These are phyloP conservation scores for Rhipidocladum racemiflorum DNA, from an alignment of 176 grass and related monocot species.

Conservation along the genomic window DNA sequence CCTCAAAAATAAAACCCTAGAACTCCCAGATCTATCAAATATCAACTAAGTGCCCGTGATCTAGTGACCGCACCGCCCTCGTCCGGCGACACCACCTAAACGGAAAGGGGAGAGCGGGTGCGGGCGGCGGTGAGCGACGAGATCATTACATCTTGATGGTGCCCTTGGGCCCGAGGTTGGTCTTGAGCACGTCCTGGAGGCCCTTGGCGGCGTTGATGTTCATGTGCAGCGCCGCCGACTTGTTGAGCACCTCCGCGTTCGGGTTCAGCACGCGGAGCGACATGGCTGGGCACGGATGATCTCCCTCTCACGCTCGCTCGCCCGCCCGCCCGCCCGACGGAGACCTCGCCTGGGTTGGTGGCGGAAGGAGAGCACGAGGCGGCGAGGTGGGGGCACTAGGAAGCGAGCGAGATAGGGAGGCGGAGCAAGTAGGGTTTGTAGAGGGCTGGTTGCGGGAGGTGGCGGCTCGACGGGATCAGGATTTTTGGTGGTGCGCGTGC, in stretches of 20 bases:
- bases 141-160: constrained; percentile 85
- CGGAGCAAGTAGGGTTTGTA: not conserved
- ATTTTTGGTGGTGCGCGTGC: too few relatives aligned
- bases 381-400: not conserved
- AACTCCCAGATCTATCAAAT: not conserved
- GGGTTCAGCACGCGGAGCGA: constrained; percentile 87
- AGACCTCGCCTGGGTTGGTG: not conserved
- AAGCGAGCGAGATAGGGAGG: not conserved
- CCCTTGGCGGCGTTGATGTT: constrained; percentile 96
- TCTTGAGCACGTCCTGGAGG: constrained; percentile 91
- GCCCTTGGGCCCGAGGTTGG: constrained; percentile 93
- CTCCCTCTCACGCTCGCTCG: not conserved
- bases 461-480: too few relatives aligned
- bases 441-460: not conserved
- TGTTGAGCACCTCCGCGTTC: constrained; percentile 96
- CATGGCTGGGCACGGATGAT: constrained; percentile 38
- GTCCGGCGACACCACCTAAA: not conserved
- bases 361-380: not conserved
- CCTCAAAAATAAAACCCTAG: not conserved
- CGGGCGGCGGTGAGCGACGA: not conserved
- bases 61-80: not conserved
- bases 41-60: not conserved
- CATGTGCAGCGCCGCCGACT: constrained; percentile 95
- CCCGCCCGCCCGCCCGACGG: not conserved
- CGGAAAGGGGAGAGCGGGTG: not conserved